These are phyloP conservation scores for Skeletonema tropicum DNA, from an alignment of 108 stramenopile genomes.

Conservation along the genomic window DNA sequence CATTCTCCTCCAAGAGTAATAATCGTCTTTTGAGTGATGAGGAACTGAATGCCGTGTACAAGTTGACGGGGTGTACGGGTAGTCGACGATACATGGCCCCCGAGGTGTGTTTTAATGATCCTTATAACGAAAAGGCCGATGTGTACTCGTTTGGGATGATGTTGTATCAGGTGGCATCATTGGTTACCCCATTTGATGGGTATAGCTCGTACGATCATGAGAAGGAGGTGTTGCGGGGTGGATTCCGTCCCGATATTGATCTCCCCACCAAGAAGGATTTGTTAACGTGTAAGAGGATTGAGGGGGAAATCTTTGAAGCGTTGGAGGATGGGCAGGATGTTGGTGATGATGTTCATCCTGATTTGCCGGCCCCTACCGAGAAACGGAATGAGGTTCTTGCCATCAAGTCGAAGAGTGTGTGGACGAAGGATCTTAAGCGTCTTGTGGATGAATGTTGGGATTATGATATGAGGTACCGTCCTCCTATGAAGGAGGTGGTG, in stretches of 20 bases:
- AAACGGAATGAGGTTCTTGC: constrained; percentile 1
- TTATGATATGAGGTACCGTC: constrained; percentile 8
- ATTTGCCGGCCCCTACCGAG: not conserved
- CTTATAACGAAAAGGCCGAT: constrained; percentile 55
- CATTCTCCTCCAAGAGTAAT: not conserved
- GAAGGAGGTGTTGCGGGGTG: constrained; percentile 10
- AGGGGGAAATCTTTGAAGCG: not conserved
- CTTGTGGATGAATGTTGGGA: constrained; percentile 12
- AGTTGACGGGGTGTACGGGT: constrained; percentile 55
- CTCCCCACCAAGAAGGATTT: constrained; percentile 6
- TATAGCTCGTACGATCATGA: constrained; percentile 6
- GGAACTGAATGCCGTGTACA: constrained; percentile 29
- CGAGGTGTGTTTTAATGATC: constrained; percentile 49
- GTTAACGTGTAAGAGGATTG: not conserved
- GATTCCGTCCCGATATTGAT: not conserved
- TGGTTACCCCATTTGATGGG: constrained; percentile 29
- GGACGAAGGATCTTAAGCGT: constrained; percentile 2
- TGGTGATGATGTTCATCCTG: not conserved
- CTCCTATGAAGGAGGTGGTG: not conserved
- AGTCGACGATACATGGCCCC: constrained; percentile 58
- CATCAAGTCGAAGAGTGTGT: not conserved
- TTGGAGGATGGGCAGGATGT: not conserved
- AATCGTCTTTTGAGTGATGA: not conserved
- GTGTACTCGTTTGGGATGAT: constrained; percentile 61
- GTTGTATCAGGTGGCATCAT: constrained; percentile 45